Evolutionary conservation across 2,329 filamentous ascomycete genomes (phyloP), one percentile per base, ranked within the genome.

Genomic region (Leptosphaerulina australis): DNA sequence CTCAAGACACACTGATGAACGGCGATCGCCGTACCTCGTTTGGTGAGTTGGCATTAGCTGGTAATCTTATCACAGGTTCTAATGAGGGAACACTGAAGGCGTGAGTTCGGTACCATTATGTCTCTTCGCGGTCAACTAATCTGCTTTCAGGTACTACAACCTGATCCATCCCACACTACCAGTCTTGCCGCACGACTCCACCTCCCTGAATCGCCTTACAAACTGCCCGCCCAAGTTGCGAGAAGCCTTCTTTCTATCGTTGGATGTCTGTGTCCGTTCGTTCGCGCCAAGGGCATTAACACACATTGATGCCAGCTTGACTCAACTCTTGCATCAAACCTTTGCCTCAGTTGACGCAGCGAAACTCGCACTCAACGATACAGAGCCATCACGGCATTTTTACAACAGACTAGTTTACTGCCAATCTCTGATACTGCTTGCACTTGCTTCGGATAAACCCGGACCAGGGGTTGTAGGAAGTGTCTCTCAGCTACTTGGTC

Each of bases 31-130:
- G 69, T 30, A 62, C 60, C 36, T 72, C 70, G 2, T 72, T 68
- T 44, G 63, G 66, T n/a, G 70, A 72, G 18, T 64, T 69, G 60
- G 59, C 59, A 11, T 44, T 72, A 29, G 68, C 66, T 35, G 67
- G 67, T 5, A 71, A 58, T 48, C 56, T 73, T 1, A 67, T 72
- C 11, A 66, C 68, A 18, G 63, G 68, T 12, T 68, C 67, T 2
- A 68, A 72, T n/a, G 69, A 73, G 37, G 60, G 60, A 3, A 59
- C 56, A 6, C 62, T 73, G 43, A 71, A 71, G 56, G 67, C 68
- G 70, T 72, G 58, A 50, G 65, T 55, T 24, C 17, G 14, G 9
- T 11, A 5, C 12, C 2, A 24, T 12, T 7, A 14, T 5, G 10
- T 12, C 7, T 12, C 6, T 20, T 12, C 10, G 11, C 21, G 25